These are phyloP conservation scores for Arthrobotrys sphaeroides DNA, from an alignment of 2,329 filamentous ascomycete species.

Conservation along the genomic window DNA sequence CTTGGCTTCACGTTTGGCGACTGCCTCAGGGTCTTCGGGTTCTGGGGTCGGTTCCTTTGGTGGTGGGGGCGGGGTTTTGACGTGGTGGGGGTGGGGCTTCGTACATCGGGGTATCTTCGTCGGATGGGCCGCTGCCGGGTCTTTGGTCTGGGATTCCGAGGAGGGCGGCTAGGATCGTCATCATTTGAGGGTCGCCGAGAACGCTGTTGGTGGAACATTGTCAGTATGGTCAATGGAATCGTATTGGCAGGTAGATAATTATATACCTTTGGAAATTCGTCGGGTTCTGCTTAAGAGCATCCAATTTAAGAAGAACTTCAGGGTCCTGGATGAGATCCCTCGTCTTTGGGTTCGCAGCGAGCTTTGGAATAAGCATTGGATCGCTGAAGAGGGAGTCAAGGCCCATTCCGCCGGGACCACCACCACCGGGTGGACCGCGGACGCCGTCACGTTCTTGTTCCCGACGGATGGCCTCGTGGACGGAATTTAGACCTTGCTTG, in stretches of 20 bases:
- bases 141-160: conserved; percentile 88
- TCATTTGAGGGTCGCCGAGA: conserved; percentile 88
- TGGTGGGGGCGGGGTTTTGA: conserved; percentile 69
- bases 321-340: conserved; percentile 80
- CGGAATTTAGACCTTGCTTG: conserved; percentile 84
- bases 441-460: conserved; percentile 73
- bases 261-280: conserved; percentile 71
- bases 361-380: conserved; percentile 86
- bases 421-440: conserved; percentile 61
- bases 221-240: neutral
- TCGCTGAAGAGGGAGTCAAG: conserved; percentile 95
- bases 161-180: conserved; percentile 91
- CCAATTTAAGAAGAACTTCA: conserved; percentile 88
- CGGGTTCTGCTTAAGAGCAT: conserved; percentile 82
- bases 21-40: conserved; percentile 80
- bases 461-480: conserved; percentile 85
- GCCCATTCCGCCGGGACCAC: conserved; percentile 75
- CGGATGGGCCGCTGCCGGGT: conserved; percentile 64
- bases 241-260: neutral
- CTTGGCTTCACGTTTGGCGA: conserved; percentile 88
- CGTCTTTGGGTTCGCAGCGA: conserved; percentile 94
- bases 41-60: conserved; percentile 73
- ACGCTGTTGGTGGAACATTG: conserved; percentile 64
- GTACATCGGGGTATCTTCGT: conserved; percentile 57
- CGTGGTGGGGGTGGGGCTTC: conserved; percentile 63